Percentiles rank a stretch among this genome's conserved stretches.
These are phyloP conservation scores for Pharnaceum exiguum DNA, from an alignment of 148 eudicot genomes.

Conservation along the genomic window DNA sequence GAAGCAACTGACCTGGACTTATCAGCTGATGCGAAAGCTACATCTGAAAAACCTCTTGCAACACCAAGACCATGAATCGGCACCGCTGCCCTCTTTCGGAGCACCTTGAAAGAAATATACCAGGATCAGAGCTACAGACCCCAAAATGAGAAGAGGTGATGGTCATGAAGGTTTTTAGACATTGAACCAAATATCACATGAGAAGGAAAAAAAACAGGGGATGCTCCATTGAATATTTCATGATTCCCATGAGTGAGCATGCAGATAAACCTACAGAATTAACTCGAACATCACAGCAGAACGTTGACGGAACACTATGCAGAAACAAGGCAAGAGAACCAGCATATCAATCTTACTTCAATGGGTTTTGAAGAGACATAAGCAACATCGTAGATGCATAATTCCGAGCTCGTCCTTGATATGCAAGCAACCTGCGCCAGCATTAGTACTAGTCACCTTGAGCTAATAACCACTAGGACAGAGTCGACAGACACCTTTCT, in stretches of 20 bases:
- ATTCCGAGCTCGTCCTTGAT: slow-evolving; percentile 50
- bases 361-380: slow-evolving; percentile 66
- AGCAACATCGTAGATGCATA: slow-evolving; percentile 72
- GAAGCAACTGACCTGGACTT: slow-evolving; percentile 52
- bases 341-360: slow-evolving; percentile 40
- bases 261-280: too few relatives aligned
- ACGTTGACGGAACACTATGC: neutral
- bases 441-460: slow-evolving; percentile 12
- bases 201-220: too few relatives aligned
- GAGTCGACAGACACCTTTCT: too few relatives aligned
- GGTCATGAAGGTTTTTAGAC: too few relatives aligned
- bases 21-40: slow-evolving; percentile 59
- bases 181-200: too few relatives aligned
- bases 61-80: slow-evolving; percentile 49
- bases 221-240: too few relatives aligned
- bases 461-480: too few relatives aligned
- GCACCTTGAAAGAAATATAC: slow-evolving; percentile 33
- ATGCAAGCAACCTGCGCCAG: slow-evolving; percentile 78
- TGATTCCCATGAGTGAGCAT: too few relatives aligned
- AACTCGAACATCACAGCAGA: too few relatives aligned
- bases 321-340: neutral
- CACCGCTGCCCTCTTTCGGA: slow-evolving; percentile 54
- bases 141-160: neutral
- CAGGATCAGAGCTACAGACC: neutral
- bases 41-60: slow-evolving; percentile 63